phyloP scores from a whole-genome alignment of 257 asterid species.

The Solanum neorickii region DNA sequence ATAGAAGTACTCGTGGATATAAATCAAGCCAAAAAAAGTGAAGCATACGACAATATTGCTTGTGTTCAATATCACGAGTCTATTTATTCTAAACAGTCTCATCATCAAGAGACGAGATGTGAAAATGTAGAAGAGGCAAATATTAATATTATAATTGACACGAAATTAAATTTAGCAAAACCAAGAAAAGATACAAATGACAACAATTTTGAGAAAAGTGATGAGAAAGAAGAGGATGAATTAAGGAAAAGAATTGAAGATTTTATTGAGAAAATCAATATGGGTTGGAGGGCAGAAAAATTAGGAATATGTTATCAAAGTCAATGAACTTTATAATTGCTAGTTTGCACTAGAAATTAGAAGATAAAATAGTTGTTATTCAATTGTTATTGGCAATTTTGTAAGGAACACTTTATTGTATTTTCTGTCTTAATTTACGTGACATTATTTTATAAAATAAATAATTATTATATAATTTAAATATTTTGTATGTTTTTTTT shows the following conservation, averaged over 20 bases:
- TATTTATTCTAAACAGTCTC: not conserved
- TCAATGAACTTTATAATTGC: not conserved
- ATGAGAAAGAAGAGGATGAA: constrained; percentile 24
- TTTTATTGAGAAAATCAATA: constrained; percentile 22
- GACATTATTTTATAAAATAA: too few relatives aligned
- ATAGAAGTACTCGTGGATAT: not conserved
- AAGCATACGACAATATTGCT: not conserved
- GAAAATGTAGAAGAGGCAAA: rapidly evolving
- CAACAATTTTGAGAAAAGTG: not conserved
- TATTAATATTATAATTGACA: not conserved
- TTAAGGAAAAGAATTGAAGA: constrained; percentile 24
- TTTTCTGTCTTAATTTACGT: not conserved
- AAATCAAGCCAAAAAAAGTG: not conserved
- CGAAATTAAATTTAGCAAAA: not conserved
- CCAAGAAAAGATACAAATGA: not conserved
- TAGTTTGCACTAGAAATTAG: not conserved
- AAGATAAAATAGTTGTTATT: not conserved
- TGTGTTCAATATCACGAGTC: not conserved
- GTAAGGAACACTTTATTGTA: not conserved
- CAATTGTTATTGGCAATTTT: not conserved
- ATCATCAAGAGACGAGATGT: not conserved
- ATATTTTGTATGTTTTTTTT: too few relatives aligned
- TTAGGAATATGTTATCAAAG: not conserved
- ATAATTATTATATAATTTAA: too few relatives aligned
- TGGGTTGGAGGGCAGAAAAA: constrained; percentile 26